phyloP scores from a whole-genome alignment of 1,284 basidiomycete species.

The Trichosporon asahii region DNA sequence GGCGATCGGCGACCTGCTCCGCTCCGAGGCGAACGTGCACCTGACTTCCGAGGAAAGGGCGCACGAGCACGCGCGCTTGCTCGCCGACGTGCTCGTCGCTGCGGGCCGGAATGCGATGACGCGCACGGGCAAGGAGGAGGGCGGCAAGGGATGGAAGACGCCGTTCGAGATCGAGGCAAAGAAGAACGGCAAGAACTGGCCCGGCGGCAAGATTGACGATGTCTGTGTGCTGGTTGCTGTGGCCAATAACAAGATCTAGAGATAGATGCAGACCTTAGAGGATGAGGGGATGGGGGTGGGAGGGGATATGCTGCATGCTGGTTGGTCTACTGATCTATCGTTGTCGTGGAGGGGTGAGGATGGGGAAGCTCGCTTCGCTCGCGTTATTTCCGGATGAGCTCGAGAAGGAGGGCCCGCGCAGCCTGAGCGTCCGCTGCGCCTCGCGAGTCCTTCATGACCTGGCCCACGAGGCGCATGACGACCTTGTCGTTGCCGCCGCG shows the following conservation, averaged over 20 bases:
- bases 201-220: slow-evolving; percentile 55
- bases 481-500: slow-evolving; percentile 74
- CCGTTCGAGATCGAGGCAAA: slow-evolving; percentile 49
- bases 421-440: slow-evolving; percentile 67
- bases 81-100: slow-evolving; percentile 53
- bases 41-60: slow-evolving; percentile 36
- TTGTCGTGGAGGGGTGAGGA: too few relatives aligned
- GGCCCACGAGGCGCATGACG: slow-evolving; percentile 80
- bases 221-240: background rate
- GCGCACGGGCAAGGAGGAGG: slow-evolving; percentile 42
- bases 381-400: slow-evolving; percentile 28
- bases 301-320: background rate
- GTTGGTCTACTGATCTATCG: background rate
- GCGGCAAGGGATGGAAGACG: slow-evolving; percentile 42
- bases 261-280: background rate
- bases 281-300: background rate
- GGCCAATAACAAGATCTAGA: background rate
- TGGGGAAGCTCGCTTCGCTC: too few relatives aligned
- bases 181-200: slow-evolving; percentile 50
- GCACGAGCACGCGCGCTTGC: slow-evolving; percentile 43
- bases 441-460: slow-evolving; percentile 78
- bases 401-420: slow-evolving; percentile 44
- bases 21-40: slow-evolving; percentile 38
- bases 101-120: slow-evolving; percentile 52
- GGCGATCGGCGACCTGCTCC: slow-evolving; percentile 33